Evolutionary conservation across 495 filamentous ascomycete species (phyloP), one percentile per base, ranked within the genome.

Genomic region (Talaromyces ruber): DNA sequence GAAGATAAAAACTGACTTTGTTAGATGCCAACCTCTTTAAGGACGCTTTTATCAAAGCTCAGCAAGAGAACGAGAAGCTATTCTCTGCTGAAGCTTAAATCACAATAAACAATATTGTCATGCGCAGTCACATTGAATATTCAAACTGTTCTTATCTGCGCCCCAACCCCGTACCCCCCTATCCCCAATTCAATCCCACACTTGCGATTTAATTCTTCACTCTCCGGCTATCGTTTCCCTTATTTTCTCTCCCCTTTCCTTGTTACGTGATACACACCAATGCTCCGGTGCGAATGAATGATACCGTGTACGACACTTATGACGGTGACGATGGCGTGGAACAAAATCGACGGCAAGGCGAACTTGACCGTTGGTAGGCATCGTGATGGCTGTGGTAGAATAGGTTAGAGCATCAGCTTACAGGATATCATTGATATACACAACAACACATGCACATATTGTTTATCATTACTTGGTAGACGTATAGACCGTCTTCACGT

Each of bases 11-110:
- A 37, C 65, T 77, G 65, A 76, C 66, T 58, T 58, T 30, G 22
- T n/a, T 67, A 96, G 92, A 98, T 71, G 95, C 95, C 79, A 96
- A 98, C 75, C 78, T 84, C 57, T 99, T 99, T 86, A 97, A 96
- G 82, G 93, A 98, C 52, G 89, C 93, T 62, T 99, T 98, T 80
- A 86, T 97, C 80, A 95, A 94, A 79, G 95, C 95, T 60, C 92
- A 97, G 81, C 86, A 96, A 79, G 94, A 96, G 74, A 99, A 98
- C 74, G 91, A 92, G 82, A 83, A 82, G 66, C 78, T 96, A 50
- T 92, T 97, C 78, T 70, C 74, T 50, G 79, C 82, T 72, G 78
- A 80, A 62, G 59, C 59, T 60, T 74, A 74, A 68, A 70, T 32
- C 21, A 39, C 12, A 61, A 21, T 18, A 30, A 29, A 7, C 32